Evolutionary conservation across 2,329 filamentous ascomycete genomes (phyloP).

Genomic region (Simplicillium aogashimaense): DNA sequence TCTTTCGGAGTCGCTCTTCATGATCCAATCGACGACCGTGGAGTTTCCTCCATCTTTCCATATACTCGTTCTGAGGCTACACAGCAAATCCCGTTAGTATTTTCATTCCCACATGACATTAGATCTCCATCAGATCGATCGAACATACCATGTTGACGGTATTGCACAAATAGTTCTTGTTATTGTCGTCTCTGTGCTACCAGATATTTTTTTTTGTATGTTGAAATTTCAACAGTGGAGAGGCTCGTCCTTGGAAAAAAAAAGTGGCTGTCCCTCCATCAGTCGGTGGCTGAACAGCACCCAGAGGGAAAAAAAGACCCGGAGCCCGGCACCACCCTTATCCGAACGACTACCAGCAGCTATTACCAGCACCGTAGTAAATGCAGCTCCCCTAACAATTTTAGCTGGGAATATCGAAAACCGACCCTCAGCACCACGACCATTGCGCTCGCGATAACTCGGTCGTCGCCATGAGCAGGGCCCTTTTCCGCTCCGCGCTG

Average conservation of each 20-base stretch:
- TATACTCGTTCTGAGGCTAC: slow-evolving; percentile 65
- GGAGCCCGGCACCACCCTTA: slow-evolving; percentile 23
- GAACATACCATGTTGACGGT: slow-evolving; percentile 22
- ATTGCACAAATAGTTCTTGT: slow-evolving; percentile 13
- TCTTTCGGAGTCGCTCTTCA: slow-evolving; percentile 84
- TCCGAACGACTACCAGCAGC: slow-evolving; percentile 13
- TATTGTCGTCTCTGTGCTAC: not conserved
- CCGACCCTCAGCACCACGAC: not conserved
- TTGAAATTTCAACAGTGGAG: slow-evolving; percentile 14
- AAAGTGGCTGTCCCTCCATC: slow-evolving; percentile 15
- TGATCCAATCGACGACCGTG: slow-evolving; percentile 56
- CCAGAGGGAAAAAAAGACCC: slow-evolving; percentile 8
- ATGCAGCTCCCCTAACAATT: slow-evolving; percentile 8
- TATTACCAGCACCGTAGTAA: not conserved
- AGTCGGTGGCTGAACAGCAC: slow-evolving; percentile 4
- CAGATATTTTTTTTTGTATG: slow-evolving; percentile 1
- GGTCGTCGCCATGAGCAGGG: slow-evolving; percentile 39
- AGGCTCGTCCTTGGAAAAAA: slow-evolving; percentile 5
- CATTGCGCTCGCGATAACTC: slow-evolving; percentile 6
- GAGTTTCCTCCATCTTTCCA: slow-evolving; percentile 55
- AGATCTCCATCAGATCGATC: not conserved
- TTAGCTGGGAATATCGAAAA: slow-evolving; percentile 9
- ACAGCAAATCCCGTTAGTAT: not conserved
- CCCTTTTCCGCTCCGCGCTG: slow-evolving; percentile 52
- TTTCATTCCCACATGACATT: not conserved